A percentile compares a stretch with the other conserved stretches of the same genome.
These are phyloP conservation scores for Chimonanthus salicifolius DNA, from an alignment of 164 flowering plant species.

Conservation along the genomic window DNA sequence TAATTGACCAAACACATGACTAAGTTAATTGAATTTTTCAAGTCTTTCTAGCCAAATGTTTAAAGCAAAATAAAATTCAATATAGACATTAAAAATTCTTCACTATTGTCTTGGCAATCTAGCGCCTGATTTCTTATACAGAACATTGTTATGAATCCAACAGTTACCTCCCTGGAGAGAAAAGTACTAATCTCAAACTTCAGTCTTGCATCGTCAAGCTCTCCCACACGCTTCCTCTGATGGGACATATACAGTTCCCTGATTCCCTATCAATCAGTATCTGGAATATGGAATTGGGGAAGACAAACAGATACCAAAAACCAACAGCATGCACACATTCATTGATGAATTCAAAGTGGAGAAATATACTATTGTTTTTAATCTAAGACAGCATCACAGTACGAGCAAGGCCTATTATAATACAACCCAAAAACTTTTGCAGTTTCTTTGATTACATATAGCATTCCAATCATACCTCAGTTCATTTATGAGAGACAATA, in stretches of 20 bases:
- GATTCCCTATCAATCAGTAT: constrained; percentile 4
- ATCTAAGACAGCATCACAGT: neutral
- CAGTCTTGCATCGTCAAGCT: constrained; percentile 80
- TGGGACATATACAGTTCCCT: constrained; percentile 62
- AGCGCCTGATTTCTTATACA: neutral
- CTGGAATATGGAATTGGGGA: neutral
- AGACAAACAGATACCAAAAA: neutral
- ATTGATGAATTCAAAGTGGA: neutral
- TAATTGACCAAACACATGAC: neutral
- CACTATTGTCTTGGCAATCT: neutral
- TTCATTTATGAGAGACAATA: constrained; percentile 55
- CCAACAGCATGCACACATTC: neutral
- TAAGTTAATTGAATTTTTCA: neutral
- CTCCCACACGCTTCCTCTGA: constrained; percentile 66
- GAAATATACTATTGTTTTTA: too few relatives aligned
- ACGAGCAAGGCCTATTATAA: neutral
- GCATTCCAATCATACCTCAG: constrained; percentile 47
- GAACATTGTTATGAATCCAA: constrained; percentile 18
- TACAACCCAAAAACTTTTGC: neutral
- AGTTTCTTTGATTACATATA: neutral
- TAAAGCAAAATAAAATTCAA: neutral
- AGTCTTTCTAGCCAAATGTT: neutral
- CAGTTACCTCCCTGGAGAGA: constrained; percentile 63
- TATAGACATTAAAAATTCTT: neutral
- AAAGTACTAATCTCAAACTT: constrained; percentile 84